These are phyloP conservation scores for Colletotrichum abscissum DNA, from an alignment of 2,329 filamentous ascomycete genomes.

Conservation along the genomic window DNA sequence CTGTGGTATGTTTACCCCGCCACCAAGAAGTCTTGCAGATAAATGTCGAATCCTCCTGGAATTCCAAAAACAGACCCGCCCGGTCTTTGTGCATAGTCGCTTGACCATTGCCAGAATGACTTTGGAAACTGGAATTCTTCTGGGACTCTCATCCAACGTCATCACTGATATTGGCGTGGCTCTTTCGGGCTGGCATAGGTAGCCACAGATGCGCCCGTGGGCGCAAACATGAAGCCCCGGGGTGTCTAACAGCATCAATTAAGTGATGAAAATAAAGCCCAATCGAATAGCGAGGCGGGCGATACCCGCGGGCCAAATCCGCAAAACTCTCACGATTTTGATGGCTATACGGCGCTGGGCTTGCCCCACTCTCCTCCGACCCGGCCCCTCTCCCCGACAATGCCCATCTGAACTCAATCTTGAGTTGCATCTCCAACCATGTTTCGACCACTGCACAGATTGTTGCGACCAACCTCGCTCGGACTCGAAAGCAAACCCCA, in stretches of 20 bases:
- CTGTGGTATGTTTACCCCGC: conserved; percentile 24
- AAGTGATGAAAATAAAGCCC: neutral
- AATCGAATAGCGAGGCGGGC: conserved; percentile 10
- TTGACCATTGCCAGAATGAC: neutral
- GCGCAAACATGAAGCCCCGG: neutral
- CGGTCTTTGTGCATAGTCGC: conserved; percentile 1
- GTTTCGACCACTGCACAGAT: conserved; percentile 31
- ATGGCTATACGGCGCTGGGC: neutral
- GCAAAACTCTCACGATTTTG: neutral
- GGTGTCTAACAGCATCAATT: neutral
- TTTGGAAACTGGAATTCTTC: neutral
- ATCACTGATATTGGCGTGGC: neutral
- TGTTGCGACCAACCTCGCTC: conserved; percentile 9
- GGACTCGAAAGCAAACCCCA: conserved; percentile 16
- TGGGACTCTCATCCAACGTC: neutral
- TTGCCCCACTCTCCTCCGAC: conserved; percentile 22
- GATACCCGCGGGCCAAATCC: neutral
- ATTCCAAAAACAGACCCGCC: conserved; percentile 18
- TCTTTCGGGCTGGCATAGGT: neutral
- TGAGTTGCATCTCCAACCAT: conserved; percentile 28
- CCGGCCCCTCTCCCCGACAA: conserved; percentile 22
- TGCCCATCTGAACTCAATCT: conserved; percentile 31
- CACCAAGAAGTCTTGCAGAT: conserved; percentile 24
- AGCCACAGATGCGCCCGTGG: neutral
- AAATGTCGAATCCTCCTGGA: conserved; percentile 14